phyloP scores from a whole-genome alignment of 345 rosid species.

The Salix exigua region DNA sequence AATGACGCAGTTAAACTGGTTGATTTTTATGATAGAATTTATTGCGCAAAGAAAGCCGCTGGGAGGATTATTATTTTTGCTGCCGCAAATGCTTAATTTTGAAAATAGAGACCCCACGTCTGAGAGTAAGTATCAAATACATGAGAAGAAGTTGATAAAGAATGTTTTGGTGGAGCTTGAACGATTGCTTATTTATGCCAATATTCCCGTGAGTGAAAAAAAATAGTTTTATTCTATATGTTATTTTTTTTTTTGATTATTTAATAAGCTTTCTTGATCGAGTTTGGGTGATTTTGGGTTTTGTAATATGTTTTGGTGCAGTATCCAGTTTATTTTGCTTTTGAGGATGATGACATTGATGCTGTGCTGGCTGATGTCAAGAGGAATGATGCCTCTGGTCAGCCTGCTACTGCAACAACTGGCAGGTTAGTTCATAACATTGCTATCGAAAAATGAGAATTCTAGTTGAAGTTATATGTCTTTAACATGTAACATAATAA shows the following conservation, averaged over 20 bases:
- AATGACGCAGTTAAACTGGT: not conserved
- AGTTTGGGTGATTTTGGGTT: not conserved
- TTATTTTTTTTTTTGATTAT: not conserved
- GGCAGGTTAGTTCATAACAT: conserved; percentile 73
- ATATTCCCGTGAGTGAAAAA: conserved; percentile 70
- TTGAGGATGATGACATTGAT: conserved; percentile 80
- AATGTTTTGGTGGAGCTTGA: conserved; percentile 57
- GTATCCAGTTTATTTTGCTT: conserved; percentile 96
- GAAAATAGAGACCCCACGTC: conserved; percentile 31
- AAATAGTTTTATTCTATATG: not conserved
- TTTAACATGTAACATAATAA: not conserved
- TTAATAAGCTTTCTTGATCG: not conserved
- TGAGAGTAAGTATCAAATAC: conserved; percentile 13
- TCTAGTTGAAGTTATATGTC: not conserved
- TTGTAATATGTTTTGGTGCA: conserved; percentile 26
- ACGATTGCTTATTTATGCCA: conserved; percentile 61
- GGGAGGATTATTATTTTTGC: conserved; percentile 84
- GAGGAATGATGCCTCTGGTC: conserved; percentile 83
- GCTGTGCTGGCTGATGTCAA: conserved; percentile 74
- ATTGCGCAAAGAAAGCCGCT: conserved; percentile 60
- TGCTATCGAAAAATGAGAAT: conserved; percentile 1
- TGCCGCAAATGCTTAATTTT: conserved; percentile 61
- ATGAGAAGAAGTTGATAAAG: conserved; percentile 42
- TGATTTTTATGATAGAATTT: conserved; percentile 47
- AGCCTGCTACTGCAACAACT: conserved; percentile 89